Conservation (phyloP, 2,329 filamentous ascomycete species). For the Geosmithia morbida region DNA sequence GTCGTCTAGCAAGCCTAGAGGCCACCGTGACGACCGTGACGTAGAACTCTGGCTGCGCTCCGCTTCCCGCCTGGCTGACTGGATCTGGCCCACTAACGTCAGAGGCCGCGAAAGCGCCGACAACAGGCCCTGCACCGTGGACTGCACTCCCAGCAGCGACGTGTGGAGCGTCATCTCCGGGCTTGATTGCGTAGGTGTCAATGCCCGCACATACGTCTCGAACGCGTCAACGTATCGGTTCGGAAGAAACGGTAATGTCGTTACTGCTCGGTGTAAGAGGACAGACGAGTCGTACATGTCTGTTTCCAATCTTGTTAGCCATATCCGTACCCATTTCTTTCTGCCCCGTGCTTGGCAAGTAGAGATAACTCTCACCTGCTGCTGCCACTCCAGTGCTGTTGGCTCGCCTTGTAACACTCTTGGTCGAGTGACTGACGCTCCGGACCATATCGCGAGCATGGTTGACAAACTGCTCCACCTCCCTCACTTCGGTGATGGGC, state of each 20-base stretch:
- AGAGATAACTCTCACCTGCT: slow-evolving; percentile 29
- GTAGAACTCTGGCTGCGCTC: slow-evolving; percentile 67
- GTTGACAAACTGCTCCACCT: slow-evolving; percentile 86
- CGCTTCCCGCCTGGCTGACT: slow-evolving; percentile 57
- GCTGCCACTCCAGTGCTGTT: slow-evolving; percentile 56
- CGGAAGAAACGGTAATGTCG: slow-evolving; percentile 54
- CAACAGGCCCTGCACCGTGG: slow-evolving; percentile 71
- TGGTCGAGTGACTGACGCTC: slow-evolving; percentile 68
- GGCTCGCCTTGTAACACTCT: slow-evolving; percentile 65
- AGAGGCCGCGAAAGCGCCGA: slow-evolving; percentile 66
- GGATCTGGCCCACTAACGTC: slow-evolving; percentile 62
- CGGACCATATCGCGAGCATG: slow-evolving; percentile 84
- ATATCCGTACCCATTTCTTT: no score
- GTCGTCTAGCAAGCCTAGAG: slow-evolving; percentile 71
- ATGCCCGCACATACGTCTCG: slow-evolving; percentile 52
- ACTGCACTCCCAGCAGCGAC: slow-evolving; percentile 65
- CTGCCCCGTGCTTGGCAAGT: neutral
- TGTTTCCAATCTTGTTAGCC: slow-evolving; percentile 9
- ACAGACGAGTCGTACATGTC: slow-evolving; percentile 56
- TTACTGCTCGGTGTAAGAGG: slow-evolving; percentile 35
- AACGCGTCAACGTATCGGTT: slow-evolving; percentile 53
- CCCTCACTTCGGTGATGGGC: slow-evolving; percentile 67
- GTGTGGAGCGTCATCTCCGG: slow-evolving; percentile 63
- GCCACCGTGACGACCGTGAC: slow-evolving; percentile 63
- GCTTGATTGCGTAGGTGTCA: slow-evolving; percentile 54